These are phyloP conservation scores for Vitis riparia DNA, from an alignment of 164 flowering plant genomes.

Conservation along the genomic window DNA sequence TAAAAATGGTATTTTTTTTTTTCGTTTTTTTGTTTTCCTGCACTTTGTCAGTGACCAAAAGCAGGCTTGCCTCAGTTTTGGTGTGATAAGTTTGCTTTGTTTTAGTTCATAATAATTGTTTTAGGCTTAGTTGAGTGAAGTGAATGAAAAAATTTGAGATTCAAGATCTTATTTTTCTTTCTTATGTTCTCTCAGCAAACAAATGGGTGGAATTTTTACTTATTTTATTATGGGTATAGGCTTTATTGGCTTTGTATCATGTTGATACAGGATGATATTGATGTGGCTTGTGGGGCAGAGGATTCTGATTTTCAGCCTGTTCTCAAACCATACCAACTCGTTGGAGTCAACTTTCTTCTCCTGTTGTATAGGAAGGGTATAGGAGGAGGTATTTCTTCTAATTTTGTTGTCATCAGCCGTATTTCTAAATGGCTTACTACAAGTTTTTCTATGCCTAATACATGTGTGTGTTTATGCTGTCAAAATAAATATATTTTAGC, in stretches of 20 bases:
- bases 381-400: conserved; percentile 70
- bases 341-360: conserved; percentile 96
- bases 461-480: too few species aligned
- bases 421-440: too few species aligned
- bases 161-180: background rate
- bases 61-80: too few species aligned
- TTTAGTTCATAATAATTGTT: too few species aligned
- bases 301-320: conserved; percentile 77
- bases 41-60: too few species aligned
- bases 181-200: background rate
- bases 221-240: background rate
- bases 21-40: too few species aligned
- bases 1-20: background rate
- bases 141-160: background rate
- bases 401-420: background rate
- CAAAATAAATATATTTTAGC: too few species aligned
- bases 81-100: too few species aligned
- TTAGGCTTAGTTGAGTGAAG: background rate
- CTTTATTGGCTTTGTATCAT: conserved; percentile 1
- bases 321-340: conserved; percentile 95
- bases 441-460: too few species aligned
- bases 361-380: conserved; percentile 75
- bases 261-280: conserved; percentile 67
- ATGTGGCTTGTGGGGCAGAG: conserved; percentile 63
- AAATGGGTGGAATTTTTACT: background rate